These are phyloP conservation scores for Flammula alnicola DNA, from an alignment of 1,284 basidiomycete genomes.

Conservation along the genomic window DNA sequence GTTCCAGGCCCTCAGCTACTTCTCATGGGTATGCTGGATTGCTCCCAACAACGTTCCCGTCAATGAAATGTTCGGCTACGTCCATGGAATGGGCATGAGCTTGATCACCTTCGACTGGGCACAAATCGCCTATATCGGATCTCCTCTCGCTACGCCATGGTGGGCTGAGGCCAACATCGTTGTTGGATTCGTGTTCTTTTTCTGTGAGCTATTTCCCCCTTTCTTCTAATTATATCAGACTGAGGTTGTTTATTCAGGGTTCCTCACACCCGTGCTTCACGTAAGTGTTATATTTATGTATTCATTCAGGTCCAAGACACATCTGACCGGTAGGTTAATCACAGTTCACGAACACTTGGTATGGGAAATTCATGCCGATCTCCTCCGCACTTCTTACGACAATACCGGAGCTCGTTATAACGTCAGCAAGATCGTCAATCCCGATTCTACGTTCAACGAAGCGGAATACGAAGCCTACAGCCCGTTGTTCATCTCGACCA, in stretches of 20 bases:
- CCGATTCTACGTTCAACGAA: slow-evolving; percentile 55
- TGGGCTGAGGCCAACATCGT: slow-evolving; percentile 85
- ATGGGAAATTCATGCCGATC: slow-evolving; percentile 57
- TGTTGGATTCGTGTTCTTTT: slow-evolving; percentile 78
- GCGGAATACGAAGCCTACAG: slow-evolving; percentile 59
- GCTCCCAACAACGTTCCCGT: slow-evolving; percentile 68
- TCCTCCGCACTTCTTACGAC: slow-evolving; percentile 63
- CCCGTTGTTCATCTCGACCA: slow-evolving; percentile 68
- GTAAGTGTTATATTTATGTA: slow-evolving; percentile 27
- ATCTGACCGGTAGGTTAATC: slow-evolving; percentile 5
- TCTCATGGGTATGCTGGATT: slow-evolving; percentile 67
- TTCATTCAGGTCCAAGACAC: background rate
- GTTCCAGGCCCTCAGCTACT: slow-evolving; percentile 67
- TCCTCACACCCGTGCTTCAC: slow-evolving; percentile 68
- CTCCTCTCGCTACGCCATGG: slow-evolving; percentile 69
- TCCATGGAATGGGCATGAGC: slow-evolving; percentile 79
- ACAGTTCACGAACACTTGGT: slow-evolving; percentile 59
- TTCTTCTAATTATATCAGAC: slow-evolving; percentile 42
- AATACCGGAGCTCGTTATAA: slow-evolving; percentile 61
- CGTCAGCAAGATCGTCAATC: slow-evolving; percentile 57
- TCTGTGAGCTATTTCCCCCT: slow-evolving; percentile 61
- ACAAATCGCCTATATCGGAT: slow-evolving; percentile 66
- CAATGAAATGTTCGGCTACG: slow-evolving; percentile 82
- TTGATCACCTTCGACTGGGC: slow-evolving; percentile 77
- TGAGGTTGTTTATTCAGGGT: slow-evolving; percentile 49